These are phyloP conservation scores for Rhododendron williamsianum DNA, from an alignment of 148 eudicot species.

Conservation along the genomic window DNA sequence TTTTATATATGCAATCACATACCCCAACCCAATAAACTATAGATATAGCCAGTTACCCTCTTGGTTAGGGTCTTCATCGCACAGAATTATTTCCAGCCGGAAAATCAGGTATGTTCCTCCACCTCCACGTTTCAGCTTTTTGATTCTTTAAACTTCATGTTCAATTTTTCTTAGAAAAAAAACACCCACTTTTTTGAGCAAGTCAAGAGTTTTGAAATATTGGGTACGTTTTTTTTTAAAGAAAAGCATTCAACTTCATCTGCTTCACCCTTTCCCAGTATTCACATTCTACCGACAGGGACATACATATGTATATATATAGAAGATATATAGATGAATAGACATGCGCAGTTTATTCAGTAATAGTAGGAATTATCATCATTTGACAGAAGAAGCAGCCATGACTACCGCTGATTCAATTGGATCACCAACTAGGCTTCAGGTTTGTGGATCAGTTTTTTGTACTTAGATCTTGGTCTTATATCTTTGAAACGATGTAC, in stretches of 20 bases:
- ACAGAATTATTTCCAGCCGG: background rate
- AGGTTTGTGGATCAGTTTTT: slow-evolving; percentile 17
- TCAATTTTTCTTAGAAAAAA: background rate
- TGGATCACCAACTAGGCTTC: slow-evolving; percentile 20
- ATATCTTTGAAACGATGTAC: background rate
- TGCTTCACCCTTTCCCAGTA: too few species aligned
- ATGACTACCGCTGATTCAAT: slow-evolving; percentile 19
- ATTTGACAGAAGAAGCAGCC: background rate
- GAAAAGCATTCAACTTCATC: background rate
- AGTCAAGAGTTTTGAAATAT: background rate
- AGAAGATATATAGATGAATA: background rate
- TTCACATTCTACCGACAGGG: too few species aligned
- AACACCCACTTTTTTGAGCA: background rate
- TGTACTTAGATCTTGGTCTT: background rate
- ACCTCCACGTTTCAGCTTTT: background rate
- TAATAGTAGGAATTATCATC: background rate
- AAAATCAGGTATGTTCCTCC: background rate
- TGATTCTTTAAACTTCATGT: background rate
- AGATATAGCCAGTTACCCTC: background rate
- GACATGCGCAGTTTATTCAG: background rate
- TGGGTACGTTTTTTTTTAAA: background rate
- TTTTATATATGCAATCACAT: background rate
- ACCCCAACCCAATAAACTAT: background rate
- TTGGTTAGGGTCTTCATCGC: background rate
- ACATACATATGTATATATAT: too few species aligned